A percentile compares a stretch with the other conserved stretches of the same genome.
Conservation (phyloP, 306 rosid genomes). For the Pyrus communis region DNA sequence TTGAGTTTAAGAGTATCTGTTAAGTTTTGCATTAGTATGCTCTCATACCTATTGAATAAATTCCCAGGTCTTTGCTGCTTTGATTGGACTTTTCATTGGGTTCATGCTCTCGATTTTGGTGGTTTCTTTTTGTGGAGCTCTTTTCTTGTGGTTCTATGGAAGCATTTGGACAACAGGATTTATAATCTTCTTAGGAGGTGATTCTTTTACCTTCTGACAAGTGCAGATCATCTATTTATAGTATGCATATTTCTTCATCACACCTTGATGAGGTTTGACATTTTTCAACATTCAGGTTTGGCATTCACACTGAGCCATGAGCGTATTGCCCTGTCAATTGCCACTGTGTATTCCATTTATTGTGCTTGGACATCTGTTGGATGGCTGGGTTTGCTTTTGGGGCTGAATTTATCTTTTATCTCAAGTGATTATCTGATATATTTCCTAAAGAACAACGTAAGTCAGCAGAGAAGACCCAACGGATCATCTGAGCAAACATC, state of each 20-base stretch:
- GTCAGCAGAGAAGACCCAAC: slow-evolving; percentile 56
- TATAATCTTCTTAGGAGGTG: slow-evolving; percentile 84
- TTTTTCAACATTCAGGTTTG: slow-evolving; percentile 58
- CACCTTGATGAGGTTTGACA: slow-evolving; percentile 25
- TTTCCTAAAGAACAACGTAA: slow-evolving; percentile 69
- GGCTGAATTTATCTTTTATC: slow-evolving; percentile 75
- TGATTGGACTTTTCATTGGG: slow-evolving; percentile 64
- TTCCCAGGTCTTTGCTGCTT: slow-evolving; percentile 59
- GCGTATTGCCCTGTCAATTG: slow-evolving; percentile 60
- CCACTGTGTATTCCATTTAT: slow-evolving; percentile 69
- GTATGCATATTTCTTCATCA: slow-evolving; percentile 5
- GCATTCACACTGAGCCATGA: slow-evolving; percentile 65
- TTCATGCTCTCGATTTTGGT: slow-evolving; percentile 61
- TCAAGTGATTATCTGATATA: slow-evolving; percentile 81
- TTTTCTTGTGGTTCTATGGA: slow-evolving; percentile 85
- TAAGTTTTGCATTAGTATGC: background rate
- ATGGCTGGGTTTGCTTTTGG: slow-evolving; percentile 75
- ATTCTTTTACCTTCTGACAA: slow-evolving; percentile 19
- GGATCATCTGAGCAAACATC: slow-evolving; percentile 52
- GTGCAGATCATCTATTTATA: slow-evolving; percentile 10
- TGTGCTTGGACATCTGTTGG: slow-evolving; percentile 88
- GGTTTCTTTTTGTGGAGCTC: slow-evolving; percentile 60
- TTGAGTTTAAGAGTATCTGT: background rate
- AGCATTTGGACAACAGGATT: slow-evolving; percentile 83
- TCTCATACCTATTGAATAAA: slow-evolving; percentile 16